Base-by-base conservation (phyloP, 2,329 filamentous ascomycete species). In the Orbilia ellipsospora region DNA sequence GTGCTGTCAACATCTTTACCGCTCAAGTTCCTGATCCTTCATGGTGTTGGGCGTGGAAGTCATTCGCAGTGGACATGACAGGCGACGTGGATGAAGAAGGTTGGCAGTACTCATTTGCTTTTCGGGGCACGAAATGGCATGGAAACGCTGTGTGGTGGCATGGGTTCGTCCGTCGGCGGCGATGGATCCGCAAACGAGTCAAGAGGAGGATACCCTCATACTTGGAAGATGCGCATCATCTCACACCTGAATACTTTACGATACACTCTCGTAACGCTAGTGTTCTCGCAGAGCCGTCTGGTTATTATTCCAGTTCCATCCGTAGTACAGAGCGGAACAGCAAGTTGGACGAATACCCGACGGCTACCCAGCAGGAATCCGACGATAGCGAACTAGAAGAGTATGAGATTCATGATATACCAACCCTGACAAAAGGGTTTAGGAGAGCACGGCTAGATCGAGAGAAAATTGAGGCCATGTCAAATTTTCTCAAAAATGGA, bases 41-140 rank as follows among this genome's bases (percentile, higher is more conserved):
- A 77, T 99, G 95, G 95, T 89, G 92, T 81, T 99, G 95, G 95
- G 77, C 86, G 8, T 91, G 89, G 89, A 87, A 87, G 80, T 86
- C 85, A 48, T 91, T 89, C 89, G 90, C 90, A 80, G 89, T 90
- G 31, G 89, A 91, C 84, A 92, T 87, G 92, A 94, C 84, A n/a
- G 88, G 90, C 1, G 90, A 91, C 73, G 89, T 92, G 10, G 95
- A 98, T 80, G 90, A 94, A 77, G 92, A 94, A 77, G 95, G 95
- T 2, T 99, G 95, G 95, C 91, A 96, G 81, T 99, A 99, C 83
- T 95, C 92, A 15, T 93, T 97, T 81, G 90, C 92, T 78, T 99
- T 98, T 81, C 85, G 85, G 78, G 88, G 87, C 74, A 85, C 83
- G 50, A 93, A 91, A 78, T 99, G 95, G 95, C 95, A 99, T 82